Evolutionary conservation across 2,329 filamentous ascomycete species (phyloP).

Genomic region (Aspergillus neotritici): DNA sequence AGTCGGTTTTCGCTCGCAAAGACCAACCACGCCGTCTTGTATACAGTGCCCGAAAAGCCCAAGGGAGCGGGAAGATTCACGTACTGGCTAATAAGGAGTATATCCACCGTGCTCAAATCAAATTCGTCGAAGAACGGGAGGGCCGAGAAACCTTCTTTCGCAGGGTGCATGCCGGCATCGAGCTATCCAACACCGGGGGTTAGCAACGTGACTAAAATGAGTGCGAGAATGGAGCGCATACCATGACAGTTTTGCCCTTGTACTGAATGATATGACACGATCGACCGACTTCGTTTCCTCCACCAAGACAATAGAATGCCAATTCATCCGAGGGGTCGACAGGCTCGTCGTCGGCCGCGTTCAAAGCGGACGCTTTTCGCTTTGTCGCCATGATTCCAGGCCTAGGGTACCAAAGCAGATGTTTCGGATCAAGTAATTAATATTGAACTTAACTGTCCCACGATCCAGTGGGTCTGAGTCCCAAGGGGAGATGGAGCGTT

Average conservation of each 20-base stretch:
- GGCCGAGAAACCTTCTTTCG: constrained; percentile 86
- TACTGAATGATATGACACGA: constrained; percentile 98
- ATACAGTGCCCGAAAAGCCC: constrained; percentile 2
- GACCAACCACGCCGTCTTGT: too few species aligned
- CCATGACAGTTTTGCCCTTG: constrained; percentile 99
- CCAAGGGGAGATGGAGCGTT: too few species aligned
- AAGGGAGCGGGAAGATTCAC: constrained; percentile 40
- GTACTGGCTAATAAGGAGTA: constrained; percentile 99
- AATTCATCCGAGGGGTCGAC: constrained; percentile 91
- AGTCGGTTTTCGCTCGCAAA: not conserved
- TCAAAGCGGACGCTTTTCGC: constrained; percentile 76
- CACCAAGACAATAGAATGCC: constrained; percentile 86
- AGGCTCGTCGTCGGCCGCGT: constrained; percentile 67
- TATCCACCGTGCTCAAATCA: constrained; percentile 92
- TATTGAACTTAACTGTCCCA: too few species aligned
- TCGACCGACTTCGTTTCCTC: constrained; percentile 92
- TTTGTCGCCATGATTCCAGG: constrained; percentile 73
- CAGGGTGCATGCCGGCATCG: constrained; percentile 94
- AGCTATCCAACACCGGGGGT: constrained; percentile 54
- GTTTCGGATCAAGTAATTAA: not conserved
- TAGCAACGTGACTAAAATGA: constrained; percentile 2
- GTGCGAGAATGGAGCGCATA: constrained; percentile 40
- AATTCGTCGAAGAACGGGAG: constrained; percentile 98
- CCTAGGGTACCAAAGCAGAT: not conserved
- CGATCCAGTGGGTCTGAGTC: not conserved